Percentiles rank a stretch among this genome's conserved stretches.
These are phyloP conservation scores for Phytopythium aichiense DNA, from an alignment of 352 stramenopile genomes.

Conservation along the genomic window DNA sequence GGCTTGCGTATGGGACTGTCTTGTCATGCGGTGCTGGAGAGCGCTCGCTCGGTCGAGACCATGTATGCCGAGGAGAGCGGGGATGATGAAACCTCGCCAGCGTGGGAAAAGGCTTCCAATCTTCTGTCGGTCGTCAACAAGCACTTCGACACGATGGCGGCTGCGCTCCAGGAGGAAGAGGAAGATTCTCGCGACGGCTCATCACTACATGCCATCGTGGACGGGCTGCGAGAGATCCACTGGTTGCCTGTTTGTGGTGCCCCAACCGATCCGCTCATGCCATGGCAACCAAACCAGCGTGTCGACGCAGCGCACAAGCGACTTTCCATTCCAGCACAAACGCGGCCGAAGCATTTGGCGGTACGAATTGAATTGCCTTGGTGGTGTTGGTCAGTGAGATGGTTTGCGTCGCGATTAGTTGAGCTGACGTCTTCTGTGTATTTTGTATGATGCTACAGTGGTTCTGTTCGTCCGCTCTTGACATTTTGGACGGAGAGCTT, in stretches of 20 bases:
- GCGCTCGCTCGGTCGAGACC: constrained; percentile 51
- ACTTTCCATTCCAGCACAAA: constrained; percentile 37
- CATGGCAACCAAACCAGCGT: constrained; percentile 30
- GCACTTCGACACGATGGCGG: constrained; percentile 64
- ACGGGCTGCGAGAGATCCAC: constrained; percentile 24
- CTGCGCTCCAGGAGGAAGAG: constrained; percentile 6
- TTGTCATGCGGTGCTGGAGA: constrained; percentile 69
- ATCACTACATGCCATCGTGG: constrained; percentile 25
- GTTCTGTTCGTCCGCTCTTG: constrained; percentile 47
- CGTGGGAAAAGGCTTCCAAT: constrained; percentile 41
- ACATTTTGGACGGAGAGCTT: constrained; percentile 57
- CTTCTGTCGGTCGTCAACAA: constrained; percentile 71
- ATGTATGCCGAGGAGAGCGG: constrained; percentile 28
- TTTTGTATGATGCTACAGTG: constrained; percentile 26
- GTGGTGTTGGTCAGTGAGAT: not conserved
- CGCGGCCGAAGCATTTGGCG: constrained; percentile 48
- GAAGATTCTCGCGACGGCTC: constrained; percentile 6
- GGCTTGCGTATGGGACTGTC: constrained; percentile 59
- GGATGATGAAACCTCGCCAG: constrained; percentile 13
- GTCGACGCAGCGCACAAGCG: not conserved
- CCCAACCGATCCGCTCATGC: constrained; percentile 42
- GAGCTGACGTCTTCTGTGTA: constrained; percentile 10
- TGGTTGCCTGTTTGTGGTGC: constrained; percentile 37
- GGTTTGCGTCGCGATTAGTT: not conserved
- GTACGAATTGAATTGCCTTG: constrained; percentile 27